phyloP scores from a whole-genome alignment of 108 stramenopile species.

The Mediolabrus comicus region DNA sequence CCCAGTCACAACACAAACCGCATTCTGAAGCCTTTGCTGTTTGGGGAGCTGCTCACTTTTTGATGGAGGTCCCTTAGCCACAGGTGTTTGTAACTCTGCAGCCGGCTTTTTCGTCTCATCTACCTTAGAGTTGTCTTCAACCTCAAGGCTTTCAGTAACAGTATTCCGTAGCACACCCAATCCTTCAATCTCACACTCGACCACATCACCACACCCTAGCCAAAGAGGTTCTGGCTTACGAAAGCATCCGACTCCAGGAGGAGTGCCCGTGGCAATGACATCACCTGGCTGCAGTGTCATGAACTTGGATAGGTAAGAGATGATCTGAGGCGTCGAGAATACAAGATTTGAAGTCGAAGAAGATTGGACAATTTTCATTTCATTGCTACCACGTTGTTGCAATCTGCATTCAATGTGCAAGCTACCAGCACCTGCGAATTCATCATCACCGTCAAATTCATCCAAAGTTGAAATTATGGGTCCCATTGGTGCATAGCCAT shows the following conservation, averaged over 20 bases:
- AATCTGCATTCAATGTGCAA: slow-evolving; percentile 56
- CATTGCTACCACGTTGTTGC: background rate
- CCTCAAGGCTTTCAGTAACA: slow-evolving; percentile 28
- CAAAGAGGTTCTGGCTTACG: slow-evolving; percentile 60
- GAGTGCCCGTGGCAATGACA: slow-evolving; percentile 66
- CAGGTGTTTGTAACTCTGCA: background rate
- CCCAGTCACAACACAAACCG: slow-evolving; percentile 51
- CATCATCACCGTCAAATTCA: slow-evolving; percentile 38
- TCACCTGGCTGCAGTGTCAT: slow-evolving; percentile 66
- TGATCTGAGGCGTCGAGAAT: slow-evolving; percentile 40
- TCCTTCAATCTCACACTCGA: slow-evolving; percentile 65
- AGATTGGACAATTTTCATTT: slow-evolving; percentile 44
- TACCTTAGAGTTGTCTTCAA: background rate
- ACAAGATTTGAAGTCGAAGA: slow-evolving; percentile 57
- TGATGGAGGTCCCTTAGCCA: slow-evolving; percentile 5
- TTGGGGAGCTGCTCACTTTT: background rate
- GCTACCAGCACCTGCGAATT: slow-evolving; percentile 40
- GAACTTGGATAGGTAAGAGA: slow-evolving; percentile 59
- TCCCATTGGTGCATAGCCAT: slow-evolving; percentile 63
- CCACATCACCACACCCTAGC: slow-evolving; percentile 58
- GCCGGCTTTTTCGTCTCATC: background rate
- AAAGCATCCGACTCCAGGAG: slow-evolving; percentile 70
- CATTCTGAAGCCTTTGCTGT: slow-evolving; percentile 27
- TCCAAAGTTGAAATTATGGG: slow-evolving; percentile 60
- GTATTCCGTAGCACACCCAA: slow-evolving; percentile 52